A percentile compares a stretch with the other conserved stretches of the same genome.
Conservation (phyloP, 345 rosid genomes). For the Boechera stricta region DNA sequence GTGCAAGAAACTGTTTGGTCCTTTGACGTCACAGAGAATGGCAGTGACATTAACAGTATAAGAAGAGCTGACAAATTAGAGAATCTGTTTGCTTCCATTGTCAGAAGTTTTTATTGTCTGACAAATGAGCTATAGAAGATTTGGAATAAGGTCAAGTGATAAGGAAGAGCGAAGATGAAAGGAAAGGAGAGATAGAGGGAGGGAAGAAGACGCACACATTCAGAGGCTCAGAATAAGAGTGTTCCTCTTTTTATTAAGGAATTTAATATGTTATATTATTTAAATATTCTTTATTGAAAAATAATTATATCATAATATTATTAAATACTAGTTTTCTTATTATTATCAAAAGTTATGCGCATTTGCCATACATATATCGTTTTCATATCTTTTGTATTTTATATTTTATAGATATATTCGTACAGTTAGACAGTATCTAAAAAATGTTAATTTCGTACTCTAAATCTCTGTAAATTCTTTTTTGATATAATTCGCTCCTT, state of each 20-base stretch:
- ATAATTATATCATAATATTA: background rate
- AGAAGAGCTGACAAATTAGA: constrained; percentile 34
- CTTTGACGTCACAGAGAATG: constrained; percentile 46
- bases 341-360: background rate
- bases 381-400: background rate
- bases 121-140: constrained; percentile 19
- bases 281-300: background rate
- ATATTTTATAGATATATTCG: background rate
- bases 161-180: constrained; percentile 1
- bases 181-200: background rate
- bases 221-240: constrained; percentile 29
- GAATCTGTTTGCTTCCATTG: constrained; percentile 49
- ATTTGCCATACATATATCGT: background rate
- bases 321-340: background rate
- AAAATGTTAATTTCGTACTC: background rate
- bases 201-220: constrained; percentile 24
- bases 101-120: constrained; percentile 18
- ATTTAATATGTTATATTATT: background rate
- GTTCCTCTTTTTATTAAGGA: constrained; percentile 28
- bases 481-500: background rate
- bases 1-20: constrained; percentile 75
- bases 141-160: constrained; percentile 15
- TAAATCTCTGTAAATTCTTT: background rate
- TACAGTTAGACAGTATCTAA: background rate
- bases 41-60: constrained; percentile 32